Base-by-base conservation (phyloP, 306 rosid species). In the Medicago lupulina region DNA sequence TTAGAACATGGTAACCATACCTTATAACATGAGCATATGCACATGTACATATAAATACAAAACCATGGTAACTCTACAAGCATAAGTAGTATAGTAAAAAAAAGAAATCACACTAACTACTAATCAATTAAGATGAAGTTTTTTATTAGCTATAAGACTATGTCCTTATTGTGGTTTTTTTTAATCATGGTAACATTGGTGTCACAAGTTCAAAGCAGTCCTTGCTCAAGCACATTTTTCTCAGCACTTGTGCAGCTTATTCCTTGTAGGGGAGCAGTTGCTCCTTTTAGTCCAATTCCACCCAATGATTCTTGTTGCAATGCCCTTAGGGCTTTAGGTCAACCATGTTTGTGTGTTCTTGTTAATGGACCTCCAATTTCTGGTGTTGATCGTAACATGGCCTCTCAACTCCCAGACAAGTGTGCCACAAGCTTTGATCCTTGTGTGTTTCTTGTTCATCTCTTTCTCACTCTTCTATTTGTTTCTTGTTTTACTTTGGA, bases 351-450 rank as follows among this genome's bases (percentile, higher is more conserved):
- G 73, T 94, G 98, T 76, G 89, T 86, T 4, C 86, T 91, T 18
- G 76, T 90, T 61, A 89, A 88, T 41, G 97, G 96, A 16, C 97
- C 98, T 49, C 92, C 96, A 0, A 85, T 94, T 14, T 75, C 96
- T 3, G 99, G 99, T 7, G 84, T 95, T 2, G 97, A 95, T 75
- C 91, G 97, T 39, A 89, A 67, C 74, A 84, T 90, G 91, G 99
- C 97, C 50, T 49, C 89, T 41, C 89, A 79, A 78, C 95, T 95
- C 34, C 99, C 97, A 0, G 86, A 85, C 8, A 95, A 92, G 77
- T 95, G 97, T 85, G 70, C 81, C 0, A 62, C 83, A 34, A 86
- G 79, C 90, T 95, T 92, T 39, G 93, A 87, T 28, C 96, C 99
- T 78, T 95, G 98, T 85, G 5, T 38, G 8, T 51, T 68, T 70